Evolutionary conservation across 306 rosid species (phyloP).

Genomic region (Parietaria judaica): DNA sequence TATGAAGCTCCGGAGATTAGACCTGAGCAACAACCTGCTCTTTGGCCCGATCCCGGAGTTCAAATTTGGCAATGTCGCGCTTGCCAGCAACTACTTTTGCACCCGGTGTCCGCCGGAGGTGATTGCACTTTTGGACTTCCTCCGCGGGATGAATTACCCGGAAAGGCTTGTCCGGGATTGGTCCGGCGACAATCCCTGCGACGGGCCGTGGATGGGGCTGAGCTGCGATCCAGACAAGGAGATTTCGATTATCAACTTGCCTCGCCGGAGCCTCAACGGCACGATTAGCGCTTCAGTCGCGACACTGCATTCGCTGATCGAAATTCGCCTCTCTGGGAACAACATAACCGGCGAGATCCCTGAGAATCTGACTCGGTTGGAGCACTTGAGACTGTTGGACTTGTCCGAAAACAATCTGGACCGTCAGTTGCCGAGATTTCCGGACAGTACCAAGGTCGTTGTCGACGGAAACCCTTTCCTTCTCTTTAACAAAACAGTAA

Average conservation of each 20-base stretch:
- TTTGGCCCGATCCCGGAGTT: constrained; percentile 77
- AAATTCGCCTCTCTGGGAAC: constrained; percentile 51
- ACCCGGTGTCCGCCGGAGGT: constrained; percentile 67
- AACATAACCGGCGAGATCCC: constrained; percentile 49
- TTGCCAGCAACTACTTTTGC: constrained; percentile 49
- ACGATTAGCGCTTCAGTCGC: constrained; percentile 68
- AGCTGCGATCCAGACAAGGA: constrained; percentile 44
- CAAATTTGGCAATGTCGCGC: constrained; percentile 40
- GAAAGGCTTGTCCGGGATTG: constrained; percentile 48
- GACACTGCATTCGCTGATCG: constrained; percentile 47
- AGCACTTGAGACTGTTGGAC: constrained; percentile 54
- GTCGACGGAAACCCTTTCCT: constrained; percentile 47
- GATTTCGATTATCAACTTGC: constrained; percentile 62
- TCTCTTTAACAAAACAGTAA: constrained; percentile 19
- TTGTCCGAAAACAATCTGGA: constrained; percentile 48
- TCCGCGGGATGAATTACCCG: constrained; percentile 50
- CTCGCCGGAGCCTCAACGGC: constrained; percentile 44
- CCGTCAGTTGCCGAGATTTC: constrained; percentile 60
- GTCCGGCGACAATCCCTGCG: constrained; percentile 71
- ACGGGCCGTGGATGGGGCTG: constrained; percentile 65
- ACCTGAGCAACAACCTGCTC: constrained; percentile 54
- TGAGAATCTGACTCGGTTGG: constrained; percentile 31
- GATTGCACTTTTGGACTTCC: constrained; percentile 48
- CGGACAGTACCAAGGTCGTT: constrained; percentile 32
- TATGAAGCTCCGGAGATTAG: constrained; percentile 53